A percentile compares a stretch with the other conserved stretches of the same genome.
Conservation (phyloP, 2,329 filamentous ascomycete genomes). For the Shiraia sp. region DNA sequence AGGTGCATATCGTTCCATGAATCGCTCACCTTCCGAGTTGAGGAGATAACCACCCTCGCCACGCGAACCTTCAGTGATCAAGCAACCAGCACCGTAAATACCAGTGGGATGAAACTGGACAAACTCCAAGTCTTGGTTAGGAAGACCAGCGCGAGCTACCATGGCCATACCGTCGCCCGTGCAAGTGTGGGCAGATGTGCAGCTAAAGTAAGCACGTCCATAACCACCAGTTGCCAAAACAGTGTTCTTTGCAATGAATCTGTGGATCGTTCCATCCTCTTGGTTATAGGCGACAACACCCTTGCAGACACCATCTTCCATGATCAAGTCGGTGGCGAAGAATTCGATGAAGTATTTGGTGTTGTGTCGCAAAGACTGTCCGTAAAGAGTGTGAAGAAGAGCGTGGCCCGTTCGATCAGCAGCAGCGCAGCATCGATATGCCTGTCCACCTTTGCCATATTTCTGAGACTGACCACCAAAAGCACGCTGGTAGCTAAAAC, state of each 20-base stretch:
- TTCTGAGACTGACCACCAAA: constrained; percentile 97
- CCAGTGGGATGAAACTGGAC: constrained; percentile 99
- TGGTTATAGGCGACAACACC: constrained; percentile 98
- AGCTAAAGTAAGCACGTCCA: constrained; percentile 97
- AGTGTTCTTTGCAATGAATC: constrained; percentile 95
- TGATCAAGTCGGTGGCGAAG: constrained; percentile 94
- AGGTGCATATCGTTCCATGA: constrained; percentile 98
- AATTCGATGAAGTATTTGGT: constrained; percentile 99
- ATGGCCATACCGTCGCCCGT: constrained; percentile 99
- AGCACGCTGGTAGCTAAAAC: constrained; percentile 83
- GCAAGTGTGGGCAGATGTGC: constrained; percentile 96
- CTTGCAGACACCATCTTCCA: constrained; percentile 96
- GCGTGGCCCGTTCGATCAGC: constrained; percentile 97
- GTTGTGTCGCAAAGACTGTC: constrained; percentile 94
- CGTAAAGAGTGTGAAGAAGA: constrained; percentile 96
- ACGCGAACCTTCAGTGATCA: constrained; percentile 97
- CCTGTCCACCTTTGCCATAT: constrained; percentile 94
- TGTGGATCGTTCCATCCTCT: constrained; percentile 95
- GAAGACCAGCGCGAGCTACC: constrained; percentile 95
- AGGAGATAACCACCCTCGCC: constrained; percentile 97
- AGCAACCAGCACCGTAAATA: constrained; percentile 93
- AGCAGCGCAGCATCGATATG: constrained; percentile 94
- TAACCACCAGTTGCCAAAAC: constrained; percentile 97
- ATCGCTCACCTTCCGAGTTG: constrained; percentile 97
- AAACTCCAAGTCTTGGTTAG: constrained; percentile 99